Conservation (phyloP, 352 stramenopile species). For the Globisporangium rhizosaccharum region DNA sequence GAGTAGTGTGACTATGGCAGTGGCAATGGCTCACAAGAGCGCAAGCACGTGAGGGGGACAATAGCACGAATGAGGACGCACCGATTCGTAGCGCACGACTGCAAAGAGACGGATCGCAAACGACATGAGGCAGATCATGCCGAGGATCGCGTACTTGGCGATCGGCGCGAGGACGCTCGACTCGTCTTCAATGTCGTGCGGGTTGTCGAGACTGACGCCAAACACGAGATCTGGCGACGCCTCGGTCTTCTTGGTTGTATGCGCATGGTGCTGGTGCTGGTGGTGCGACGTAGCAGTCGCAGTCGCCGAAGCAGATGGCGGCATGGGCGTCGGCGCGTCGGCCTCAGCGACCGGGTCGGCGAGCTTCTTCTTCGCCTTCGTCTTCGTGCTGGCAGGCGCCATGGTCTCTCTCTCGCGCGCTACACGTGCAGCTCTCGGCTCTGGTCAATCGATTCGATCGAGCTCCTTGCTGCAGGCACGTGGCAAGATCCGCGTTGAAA, state of each 20-base stretch:
- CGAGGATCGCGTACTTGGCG: constrained; percentile 88
- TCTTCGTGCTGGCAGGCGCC: constrained; percentile 25
- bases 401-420: constrained; percentile 10
- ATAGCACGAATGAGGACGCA: constrained; percentile 18
- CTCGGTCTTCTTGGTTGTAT: constrained; percentile 7
- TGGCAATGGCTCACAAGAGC: background rate
- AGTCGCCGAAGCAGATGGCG: background rate
- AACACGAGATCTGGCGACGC: constrained; percentile 34
- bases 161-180: constrained; percentile 64
- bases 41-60: background rate
- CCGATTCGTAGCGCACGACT: constrained; percentile 90
- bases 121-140: constrained; percentile 90
- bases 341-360: constrained; percentile 17
- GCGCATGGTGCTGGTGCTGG: background rate
- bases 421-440: background rate
- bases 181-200: constrained; percentile 66
- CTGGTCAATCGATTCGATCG: background rate
- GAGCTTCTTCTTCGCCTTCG: constrained; percentile 50
- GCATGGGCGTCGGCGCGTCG: constrained; percentile 8
- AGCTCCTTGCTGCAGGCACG: constrained; percentile 3
- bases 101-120: constrained; percentile 93
- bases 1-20: background rate
- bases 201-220: constrained; percentile 52
- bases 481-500: constrained; percentile 5
- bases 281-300: constrained; percentile 1